Conservation (phyloP, 2,329 filamentous ascomycete species). For the Blastomyces percursus region DNA sequence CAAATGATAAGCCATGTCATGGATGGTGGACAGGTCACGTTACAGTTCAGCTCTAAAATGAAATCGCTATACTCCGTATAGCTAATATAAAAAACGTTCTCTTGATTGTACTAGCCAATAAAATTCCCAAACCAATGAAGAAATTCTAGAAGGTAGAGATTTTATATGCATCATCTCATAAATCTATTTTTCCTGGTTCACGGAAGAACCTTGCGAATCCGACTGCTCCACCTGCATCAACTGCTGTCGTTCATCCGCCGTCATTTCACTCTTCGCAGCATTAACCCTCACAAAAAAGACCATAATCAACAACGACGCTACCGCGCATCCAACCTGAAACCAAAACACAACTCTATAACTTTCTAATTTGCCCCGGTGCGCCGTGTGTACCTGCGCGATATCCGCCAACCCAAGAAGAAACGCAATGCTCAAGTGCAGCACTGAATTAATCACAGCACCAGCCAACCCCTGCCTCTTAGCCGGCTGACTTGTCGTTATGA, state of each 20-base stretch:
- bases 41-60: no score
- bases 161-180: not conserved
- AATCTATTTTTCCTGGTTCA: slow-evolving; percentile 10
- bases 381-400: slow-evolving; percentile 44
- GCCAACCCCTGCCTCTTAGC: slow-evolving; percentile 58
- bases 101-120: not conserved
- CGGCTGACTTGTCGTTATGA: slow-evolving; percentile 62
- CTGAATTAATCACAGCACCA: slow-evolving; percentile 58
- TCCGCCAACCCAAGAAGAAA: slow-evolving; percentile 62
- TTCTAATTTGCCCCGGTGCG: slow-evolving; percentile 32
- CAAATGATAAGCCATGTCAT: no score
- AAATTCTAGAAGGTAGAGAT: not conserved
- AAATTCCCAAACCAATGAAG: not conserved
- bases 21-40: no score
- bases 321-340: slow-evolving; percentile 50
- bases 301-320: slow-evolving; percentile 43
- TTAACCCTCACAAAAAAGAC: slow-evolving; percentile 44
- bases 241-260: slow-evolving; percentile 44
- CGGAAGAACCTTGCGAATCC: not conserved
- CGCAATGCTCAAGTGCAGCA: slow-evolving; percentile 61
- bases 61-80: no score
- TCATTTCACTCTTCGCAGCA: slow-evolving; percentile 47
- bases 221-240: slow-evolving; percentile 3
- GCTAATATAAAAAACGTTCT: no score
- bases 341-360: slow-evolving; percentile 57